These are phyloP conservation scores for Fusarium sp. DNA, from an alignment of 2,329 filamentous ascomycete species.

Conservation along the genomic window DNA sequence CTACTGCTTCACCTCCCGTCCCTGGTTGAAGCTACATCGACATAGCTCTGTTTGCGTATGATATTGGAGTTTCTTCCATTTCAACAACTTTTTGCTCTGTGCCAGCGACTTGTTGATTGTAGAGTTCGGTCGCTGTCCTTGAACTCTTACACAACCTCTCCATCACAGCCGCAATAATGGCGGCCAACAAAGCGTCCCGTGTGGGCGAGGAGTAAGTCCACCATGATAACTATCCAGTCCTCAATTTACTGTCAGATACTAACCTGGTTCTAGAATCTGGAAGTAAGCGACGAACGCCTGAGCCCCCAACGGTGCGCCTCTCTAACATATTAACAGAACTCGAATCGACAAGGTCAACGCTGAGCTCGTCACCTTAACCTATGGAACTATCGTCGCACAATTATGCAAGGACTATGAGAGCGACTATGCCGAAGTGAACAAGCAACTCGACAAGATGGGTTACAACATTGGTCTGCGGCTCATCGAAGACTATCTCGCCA, in stretches of 20 bases:
- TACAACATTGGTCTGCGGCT: slow-evolving; percentile 97
- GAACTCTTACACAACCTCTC: background rate
- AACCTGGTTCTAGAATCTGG: slow-evolving; percentile 75
- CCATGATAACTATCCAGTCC: background rate
- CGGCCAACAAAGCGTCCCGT: slow-evolving; percentile 67
- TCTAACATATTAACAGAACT: slow-evolving; percentile 65
- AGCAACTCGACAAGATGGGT: slow-evolving; percentile 98
- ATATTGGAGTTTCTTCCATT: background rate
- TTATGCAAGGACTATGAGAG: slow-evolving; percentile 95
- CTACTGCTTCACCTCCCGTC: slow-evolving; percentile 18
- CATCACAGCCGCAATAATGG: slow-evolving; percentile 52
- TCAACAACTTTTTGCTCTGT: background rate
- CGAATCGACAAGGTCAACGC: slow-evolving; percentile 98
- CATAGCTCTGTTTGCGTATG: background rate
- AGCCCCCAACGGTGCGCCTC: background rate
- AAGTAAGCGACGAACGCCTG: slow-evolving; percentile 69
- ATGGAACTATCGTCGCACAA: slow-evolving; percentile 96
- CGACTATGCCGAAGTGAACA: slow-evolving; percentile 95
- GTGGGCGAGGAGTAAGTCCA: slow-evolving; percentile 67
- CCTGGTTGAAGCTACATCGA: slow-evolving; percentile 9
- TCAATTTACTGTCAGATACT: slow-evolving; percentile 27
- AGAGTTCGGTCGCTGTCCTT: background rate
- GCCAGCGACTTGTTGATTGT: background rate
- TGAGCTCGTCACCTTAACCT: slow-evolving; percentile 95
- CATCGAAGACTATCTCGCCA: slow-evolving; percentile 97